A percentile compares a stretch with the other conserved stretches of the same genome.
phyloP scores from a whole-genome alignment of 2,329 filamentous ascomycete species.

The Sclerotinia glacialis region DNA sequence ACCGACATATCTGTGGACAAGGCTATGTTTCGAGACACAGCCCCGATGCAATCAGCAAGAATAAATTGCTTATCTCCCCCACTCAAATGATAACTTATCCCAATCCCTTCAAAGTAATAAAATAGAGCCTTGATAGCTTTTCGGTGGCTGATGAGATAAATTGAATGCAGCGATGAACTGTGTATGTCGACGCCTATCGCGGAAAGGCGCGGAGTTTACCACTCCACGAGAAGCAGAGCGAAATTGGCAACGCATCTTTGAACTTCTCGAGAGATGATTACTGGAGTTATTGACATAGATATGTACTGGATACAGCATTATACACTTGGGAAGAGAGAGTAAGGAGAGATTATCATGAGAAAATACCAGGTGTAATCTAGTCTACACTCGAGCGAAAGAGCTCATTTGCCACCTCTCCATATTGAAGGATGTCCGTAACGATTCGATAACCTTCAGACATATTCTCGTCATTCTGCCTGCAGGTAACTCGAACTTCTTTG shows the following conservation, averaged over 20 bases:
- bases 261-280: neutral
- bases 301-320: neutral
- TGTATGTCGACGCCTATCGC: neutral
- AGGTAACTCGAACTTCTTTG: conserved; percentile 24
- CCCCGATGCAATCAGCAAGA: neutral
- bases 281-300: neutral
- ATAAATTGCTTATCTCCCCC: neutral
- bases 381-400: neutral
- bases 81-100: neutral
- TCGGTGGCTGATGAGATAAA: neutral
- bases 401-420: conserved; percentile 5
- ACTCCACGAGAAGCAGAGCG: neutral
- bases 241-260: neutral
- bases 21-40: neutral
- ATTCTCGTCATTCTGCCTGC: conserved; percentile 23
- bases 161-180: neutral
- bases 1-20: neutral
- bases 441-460: conserved; percentile 1
- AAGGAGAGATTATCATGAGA: neutral
- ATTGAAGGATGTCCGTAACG: conserved; percentile 5
- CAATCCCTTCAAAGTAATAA: neutral
- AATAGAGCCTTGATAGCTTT: neutral
- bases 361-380: neutral
- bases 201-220: neutral
- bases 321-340: neutral